These are phyloP conservation scores for Trifolium repens DNA, from an alignment of 306 rosid species.

Conservation along the genomic window DNA sequence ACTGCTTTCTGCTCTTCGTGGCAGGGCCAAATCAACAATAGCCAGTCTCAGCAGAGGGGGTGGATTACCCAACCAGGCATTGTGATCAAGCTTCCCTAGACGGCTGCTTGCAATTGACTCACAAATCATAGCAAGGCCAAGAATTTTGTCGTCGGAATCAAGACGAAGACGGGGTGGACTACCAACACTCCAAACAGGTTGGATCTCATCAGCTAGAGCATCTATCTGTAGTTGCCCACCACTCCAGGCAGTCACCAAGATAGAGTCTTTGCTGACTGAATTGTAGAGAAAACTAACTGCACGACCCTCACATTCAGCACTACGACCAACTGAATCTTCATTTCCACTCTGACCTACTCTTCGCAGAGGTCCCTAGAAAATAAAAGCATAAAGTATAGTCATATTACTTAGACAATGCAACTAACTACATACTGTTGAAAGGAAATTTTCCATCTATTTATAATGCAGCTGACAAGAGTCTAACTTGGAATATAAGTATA, in stretches of 20 bases:
- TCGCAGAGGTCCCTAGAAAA: constrained; percentile 80
- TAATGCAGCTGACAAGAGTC: constrained; percentile 31
- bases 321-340: constrained; percentile 62
- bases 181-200: constrained; percentile 84
- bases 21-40: constrained; percentile 88
- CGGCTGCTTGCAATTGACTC: constrained; percentile 55
- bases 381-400: constrained; percentile 26
- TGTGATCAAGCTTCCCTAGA: constrained; percentile 64
- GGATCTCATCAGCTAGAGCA: constrained; percentile 96
- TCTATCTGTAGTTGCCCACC: constrained; percentile 93
- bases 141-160: constrained; percentile 67
- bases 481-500: constrained; percentile 41
- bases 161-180: constrained; percentile 81
- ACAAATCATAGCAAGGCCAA: constrained; percentile 96
- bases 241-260: constrained; percentile 93
- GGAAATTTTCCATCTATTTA: constrained; percentile 27
- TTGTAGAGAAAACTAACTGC: constrained; percentile 78
- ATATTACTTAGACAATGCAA: constrained; percentile 26
- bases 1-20: constrained; percentile 59
- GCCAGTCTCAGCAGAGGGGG: constrained; percentile 90
- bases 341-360: constrained; percentile 68
- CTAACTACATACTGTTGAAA: constrained; percentile 25
- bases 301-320: constrained; percentile 86
- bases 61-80: constrained; percentile 80
- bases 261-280: constrained; percentile 80